Conservation (phyloP, 352 stramenopile genomes). For the Globisporangium canariense region DNA sequence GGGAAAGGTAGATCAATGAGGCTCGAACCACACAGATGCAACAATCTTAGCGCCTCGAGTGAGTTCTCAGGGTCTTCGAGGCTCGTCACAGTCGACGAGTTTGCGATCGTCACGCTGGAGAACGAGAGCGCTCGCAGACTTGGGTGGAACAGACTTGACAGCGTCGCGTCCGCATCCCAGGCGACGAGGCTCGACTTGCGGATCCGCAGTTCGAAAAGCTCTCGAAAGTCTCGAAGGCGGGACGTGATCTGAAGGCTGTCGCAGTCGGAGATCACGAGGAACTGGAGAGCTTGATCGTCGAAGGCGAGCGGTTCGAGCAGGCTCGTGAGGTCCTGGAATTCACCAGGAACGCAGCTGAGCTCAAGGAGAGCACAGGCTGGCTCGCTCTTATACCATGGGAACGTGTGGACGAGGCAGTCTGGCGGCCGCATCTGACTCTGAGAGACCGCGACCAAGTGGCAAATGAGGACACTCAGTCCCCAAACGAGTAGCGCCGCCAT, state of each 20-base stretch:
- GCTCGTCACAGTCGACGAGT: neutral
- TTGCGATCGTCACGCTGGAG: neutral
- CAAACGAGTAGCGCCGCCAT: neutral
- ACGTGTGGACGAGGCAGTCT: conserved; percentile 2
- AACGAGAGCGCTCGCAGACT: conserved; percentile 4
- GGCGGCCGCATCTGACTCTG: neutral
- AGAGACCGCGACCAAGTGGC: conserved; percentile 2
- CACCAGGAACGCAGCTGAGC: neutral
- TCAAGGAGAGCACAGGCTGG: conserved; percentile 5
- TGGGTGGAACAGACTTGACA: neutral
- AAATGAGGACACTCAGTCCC: conserved; percentile 6
- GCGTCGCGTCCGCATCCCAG: neutral
- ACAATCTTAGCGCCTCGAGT: neutral
- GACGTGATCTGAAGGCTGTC: conserved; percentile 1
- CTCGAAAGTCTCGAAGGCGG: conserved; percentile 2
- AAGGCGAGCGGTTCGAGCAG: neutral
- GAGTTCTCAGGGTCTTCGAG: neutral
- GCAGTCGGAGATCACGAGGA: conserved; percentile 11
- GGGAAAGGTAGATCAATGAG: neutral
- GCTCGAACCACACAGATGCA: conserved; percentile 1
- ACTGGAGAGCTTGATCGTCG: neutral
- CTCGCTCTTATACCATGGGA: conserved; percentile 2
- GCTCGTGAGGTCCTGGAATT: conserved; percentile 2
- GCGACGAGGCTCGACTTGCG: neutral
- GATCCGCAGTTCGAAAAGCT: conserved; percentile 6